phyloP scores from a whole-genome alignment of 2,329 filamentous ascomycete genomes.

The Pseudogymnoascus sp. region DNA sequence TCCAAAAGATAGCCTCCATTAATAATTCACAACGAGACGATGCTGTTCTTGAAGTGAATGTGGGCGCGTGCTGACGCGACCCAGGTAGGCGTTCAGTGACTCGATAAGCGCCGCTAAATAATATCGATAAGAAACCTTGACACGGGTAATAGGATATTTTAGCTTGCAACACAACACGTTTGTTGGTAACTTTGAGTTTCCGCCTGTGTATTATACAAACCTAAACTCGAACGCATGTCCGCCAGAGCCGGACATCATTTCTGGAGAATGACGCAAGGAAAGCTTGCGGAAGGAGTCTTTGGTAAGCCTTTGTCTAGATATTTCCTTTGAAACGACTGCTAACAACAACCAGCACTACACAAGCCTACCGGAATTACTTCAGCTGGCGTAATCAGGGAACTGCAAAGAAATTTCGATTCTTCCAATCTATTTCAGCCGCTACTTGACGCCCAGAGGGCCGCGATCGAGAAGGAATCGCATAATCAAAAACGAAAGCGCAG shows the following conservation, averaged over 20 bases:
- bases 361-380: conserved; percentile 84
- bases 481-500: conserved; percentile 51
- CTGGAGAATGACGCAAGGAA: conserved; percentile 28
- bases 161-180: neutral
- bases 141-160: conserved; percentile 3
- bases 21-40: neutral
- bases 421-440: conserved; percentile 73
- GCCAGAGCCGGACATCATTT: conserved; percentile 12
- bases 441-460: conserved; percentile 53
- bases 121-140: conserved; percentile 7
- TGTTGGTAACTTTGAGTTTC: neutral
- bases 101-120: conserved; percentile 7
- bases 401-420: conserved; percentile 74
- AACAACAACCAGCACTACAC: conserved; percentile 63
- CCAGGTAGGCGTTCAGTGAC: conserved; percentile 1
- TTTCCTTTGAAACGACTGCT: conserved; percentile 10
- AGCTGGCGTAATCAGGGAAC: conserved; percentile 80
- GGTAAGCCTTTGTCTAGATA: conserved; percentile 34
- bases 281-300: conserved; percentile 54
- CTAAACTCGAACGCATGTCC: conserved; percentile 17
- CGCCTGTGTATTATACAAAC: neutral
- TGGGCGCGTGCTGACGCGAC: neutral
- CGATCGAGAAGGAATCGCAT: conserved; percentile 47
- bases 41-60: neutral
- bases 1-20: neutral